Conservation (phyloP, 441 rosid species). For the Eruca vesicaria region DNA sequence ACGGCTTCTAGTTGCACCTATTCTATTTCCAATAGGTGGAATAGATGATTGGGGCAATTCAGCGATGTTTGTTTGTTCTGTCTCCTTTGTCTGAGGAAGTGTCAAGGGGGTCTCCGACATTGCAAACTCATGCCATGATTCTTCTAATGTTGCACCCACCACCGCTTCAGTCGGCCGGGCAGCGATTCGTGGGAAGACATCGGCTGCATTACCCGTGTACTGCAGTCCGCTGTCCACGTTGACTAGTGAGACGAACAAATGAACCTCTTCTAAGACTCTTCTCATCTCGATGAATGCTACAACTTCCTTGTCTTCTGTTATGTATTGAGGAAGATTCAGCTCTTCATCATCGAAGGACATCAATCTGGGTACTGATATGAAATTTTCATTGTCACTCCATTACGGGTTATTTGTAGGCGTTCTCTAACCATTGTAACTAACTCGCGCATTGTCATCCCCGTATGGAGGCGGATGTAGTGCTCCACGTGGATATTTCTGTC, state of each 20-base stretch:
- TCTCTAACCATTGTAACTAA: background rate
- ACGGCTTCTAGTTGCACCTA: too few relatives aligned
- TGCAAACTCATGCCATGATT: background rate
- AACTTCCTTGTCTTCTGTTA: background rate
- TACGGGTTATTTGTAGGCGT: background rate
- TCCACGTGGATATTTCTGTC: background rate
- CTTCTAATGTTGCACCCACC: background rate
- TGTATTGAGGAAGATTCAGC: background rate
- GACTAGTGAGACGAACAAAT: background rate
- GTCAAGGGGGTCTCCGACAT: background rate
- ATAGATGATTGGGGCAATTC: too few relatives aligned
- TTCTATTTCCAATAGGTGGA: too few relatives aligned
- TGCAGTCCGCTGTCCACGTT: background rate
- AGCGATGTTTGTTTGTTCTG: too few relatives aligned
- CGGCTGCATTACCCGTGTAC: background rate
- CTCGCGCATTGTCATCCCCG: background rate
- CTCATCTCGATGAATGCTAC: background rate
- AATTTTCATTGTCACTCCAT: background rate
- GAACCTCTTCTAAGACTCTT: background rate
- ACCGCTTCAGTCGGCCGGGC: background rate
- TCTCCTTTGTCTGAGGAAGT: background rate
- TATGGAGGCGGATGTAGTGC: background rate
- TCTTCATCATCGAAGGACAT: background rate
- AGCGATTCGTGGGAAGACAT: background rate
- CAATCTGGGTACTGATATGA: background rate